Evolutionary conservation across 2,329 filamentous ascomycete genomes (phyloP).

Genomic region (Penicillium crustosum): DNA sequence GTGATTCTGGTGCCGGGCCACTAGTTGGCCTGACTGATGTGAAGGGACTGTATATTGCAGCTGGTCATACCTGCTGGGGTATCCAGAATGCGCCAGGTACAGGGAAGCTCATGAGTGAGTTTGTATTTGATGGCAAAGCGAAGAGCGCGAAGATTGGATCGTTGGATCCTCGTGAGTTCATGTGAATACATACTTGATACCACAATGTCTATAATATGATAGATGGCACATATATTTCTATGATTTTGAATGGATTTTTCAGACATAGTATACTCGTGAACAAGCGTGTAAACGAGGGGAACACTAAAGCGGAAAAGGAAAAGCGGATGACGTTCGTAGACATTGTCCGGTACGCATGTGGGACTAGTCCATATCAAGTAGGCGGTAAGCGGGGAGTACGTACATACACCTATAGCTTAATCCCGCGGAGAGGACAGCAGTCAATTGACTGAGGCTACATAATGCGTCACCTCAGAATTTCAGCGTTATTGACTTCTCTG

Average conservation of each 20-base stretch:
- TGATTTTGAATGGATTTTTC: neutral
- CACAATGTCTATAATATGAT: neutral
- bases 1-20: constrained; percentile 66
- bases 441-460: constrained; percentile 21
- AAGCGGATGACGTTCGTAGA: neutral
- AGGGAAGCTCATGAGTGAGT: constrained; percentile 75
- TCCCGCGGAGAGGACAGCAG: constrained; percentile 28
- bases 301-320: neutral
- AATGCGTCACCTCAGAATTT: constrained; percentile 35
- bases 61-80: constrained; percentile 96
- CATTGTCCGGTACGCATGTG: neutral
- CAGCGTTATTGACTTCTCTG: constrained; percentile 29
- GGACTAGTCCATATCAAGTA: neutral
- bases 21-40: constrained; percentile 74
- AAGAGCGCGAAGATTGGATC: constrained; percentile 66
- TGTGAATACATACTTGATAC: constrained; percentile 24
- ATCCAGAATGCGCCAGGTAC: constrained; percentile 95
- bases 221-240: neutral
- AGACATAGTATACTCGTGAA: neutral
- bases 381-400: neutral
- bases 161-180: constrained; percentile 65
- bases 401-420: constrained; percentile 6
- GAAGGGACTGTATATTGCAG: constrained; percentile 74
- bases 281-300: neutral
- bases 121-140: constrained; percentile 70